These are phyloP conservation scores for Coemansia sp. DNA, from an alignment of 192 early-diverging fungal species.

Conservation along the genomic window DNA sequence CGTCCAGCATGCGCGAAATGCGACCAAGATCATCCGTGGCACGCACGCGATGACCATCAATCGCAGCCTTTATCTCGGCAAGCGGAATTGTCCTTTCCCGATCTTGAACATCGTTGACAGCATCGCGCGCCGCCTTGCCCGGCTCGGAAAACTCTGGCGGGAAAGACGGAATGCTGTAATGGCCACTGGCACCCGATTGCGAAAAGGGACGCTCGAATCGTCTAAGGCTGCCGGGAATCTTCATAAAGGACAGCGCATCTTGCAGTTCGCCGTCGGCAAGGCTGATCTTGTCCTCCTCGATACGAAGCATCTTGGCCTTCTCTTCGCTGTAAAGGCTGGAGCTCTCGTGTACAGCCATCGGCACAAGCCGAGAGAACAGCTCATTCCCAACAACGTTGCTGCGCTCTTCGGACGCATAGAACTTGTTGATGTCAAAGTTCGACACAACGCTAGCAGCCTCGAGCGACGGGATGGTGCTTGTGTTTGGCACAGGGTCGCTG, in stretches of 20 bases:
- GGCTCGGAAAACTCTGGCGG: conserved; percentile 60
- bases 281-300: conserved; percentile 76
- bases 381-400: conserved; percentile 84
- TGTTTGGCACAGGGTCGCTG: conserved; percentile 80
- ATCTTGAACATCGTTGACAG: conserved; percentile 60
- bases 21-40: conserved; percentile 69
- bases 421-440: conserved; percentile 81
- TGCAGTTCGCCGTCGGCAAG: conserved; percentile 82
- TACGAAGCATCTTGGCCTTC: conserved; percentile 88
- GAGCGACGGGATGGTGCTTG: conserved; percentile 73
- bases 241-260: conserved; percentile 83
- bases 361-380: conserved; percentile 86
- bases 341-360: conserved; percentile 91
- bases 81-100: conserved; percentile 59
- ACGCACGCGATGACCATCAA: conserved; percentile 68
- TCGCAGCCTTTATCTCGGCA: conserved; percentile 58
- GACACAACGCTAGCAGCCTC: conserved; percentile 56
- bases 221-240: conserved; percentile 72
- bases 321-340: conserved; percentile 94
- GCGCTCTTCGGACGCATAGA: conserved; percentile 69
- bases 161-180: conserved; percentile 13
- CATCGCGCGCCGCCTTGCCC: conserved; percentile 61
- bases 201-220: conserved; percentile 70
- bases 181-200: conserved; percentile 21
- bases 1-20: conserved; percentile 68